These are phyloP conservation scores for Microbotryum violaceum DNA, from an alignment of 1,284 basidiomycete genomes.

Conservation along the genomic window DNA sequence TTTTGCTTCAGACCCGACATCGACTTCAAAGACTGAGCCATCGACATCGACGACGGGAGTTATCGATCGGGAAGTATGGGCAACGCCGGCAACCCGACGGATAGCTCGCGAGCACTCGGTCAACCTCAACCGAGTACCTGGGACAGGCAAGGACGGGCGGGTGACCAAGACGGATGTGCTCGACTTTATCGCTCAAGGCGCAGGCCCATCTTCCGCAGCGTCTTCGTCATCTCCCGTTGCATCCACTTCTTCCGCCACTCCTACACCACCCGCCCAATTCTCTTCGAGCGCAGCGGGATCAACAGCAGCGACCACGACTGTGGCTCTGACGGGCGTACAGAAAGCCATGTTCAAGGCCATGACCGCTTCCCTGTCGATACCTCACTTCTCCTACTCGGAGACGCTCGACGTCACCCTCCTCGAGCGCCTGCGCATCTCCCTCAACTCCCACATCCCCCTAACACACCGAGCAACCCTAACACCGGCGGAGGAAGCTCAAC, in stretches of 20 bases:
- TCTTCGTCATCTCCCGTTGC: background rate
- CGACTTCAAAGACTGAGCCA: background rate
- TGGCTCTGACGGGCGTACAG: conserved; percentile 35
- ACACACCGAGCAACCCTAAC: conserved; percentile 47
- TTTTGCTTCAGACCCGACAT: conserved; percentile 23
- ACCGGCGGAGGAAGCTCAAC: conserved; percentile 2
- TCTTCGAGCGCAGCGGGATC: background rate
- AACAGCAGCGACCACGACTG: background rate
- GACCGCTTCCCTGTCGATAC: conserved; percentile 46
- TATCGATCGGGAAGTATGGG: conserved; percentile 48
- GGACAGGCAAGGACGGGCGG: conserved; percentile 66
- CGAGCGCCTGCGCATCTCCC: conserved; percentile 58
- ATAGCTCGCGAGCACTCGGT: conserved; percentile 61
- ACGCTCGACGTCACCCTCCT: conserved; percentile 73
- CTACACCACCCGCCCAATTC: background rate
- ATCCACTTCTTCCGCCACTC: background rate
- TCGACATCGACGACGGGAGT: conserved; percentile 31
- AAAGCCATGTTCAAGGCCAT: conserved; percentile 42
- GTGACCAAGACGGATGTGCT: conserved; percentile 65
- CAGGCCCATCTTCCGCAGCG: background rate
- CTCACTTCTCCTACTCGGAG: conserved; percentile 74
- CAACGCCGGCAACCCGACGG: conserved; percentile 69
- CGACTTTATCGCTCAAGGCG: background rate
- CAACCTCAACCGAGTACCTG: conserved; percentile 50
- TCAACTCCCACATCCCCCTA: conserved; percentile 63